These are phyloP conservation scores for Quercus glauca DNA, from an alignment of 306 rosid species.

Conservation along the genomic window DNA sequence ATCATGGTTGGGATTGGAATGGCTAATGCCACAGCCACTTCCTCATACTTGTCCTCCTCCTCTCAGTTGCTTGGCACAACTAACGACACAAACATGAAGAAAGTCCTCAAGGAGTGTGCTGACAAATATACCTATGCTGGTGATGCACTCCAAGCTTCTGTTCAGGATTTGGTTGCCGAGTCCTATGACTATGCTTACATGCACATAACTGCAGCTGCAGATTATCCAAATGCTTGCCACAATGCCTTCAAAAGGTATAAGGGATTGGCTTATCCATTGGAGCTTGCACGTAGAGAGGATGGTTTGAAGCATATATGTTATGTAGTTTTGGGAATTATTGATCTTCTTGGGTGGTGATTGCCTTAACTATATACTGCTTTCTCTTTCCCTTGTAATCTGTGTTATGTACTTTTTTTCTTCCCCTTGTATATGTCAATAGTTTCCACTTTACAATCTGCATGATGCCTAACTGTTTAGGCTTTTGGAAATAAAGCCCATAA, in stretches of 20 bases:
- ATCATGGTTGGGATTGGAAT: conserved; percentile 61
- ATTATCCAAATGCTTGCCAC: conserved; percentile 80
- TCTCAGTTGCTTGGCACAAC: conserved; percentile 40
- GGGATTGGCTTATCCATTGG: conserved; percentile 50
- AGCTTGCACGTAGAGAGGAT: conserved; percentile 66
- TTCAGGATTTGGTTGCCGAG: conserved; percentile 51
- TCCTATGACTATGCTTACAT: conserved; percentile 73
- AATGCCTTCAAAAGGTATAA: conserved; percentile 57
- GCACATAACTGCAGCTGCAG: conserved; percentile 71
- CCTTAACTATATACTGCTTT: neutral
- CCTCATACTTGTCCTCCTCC: conserved; percentile 71
- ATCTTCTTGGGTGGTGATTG: conserved; percentile 49
- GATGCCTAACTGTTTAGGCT: neutral
- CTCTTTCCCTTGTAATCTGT: neutral
- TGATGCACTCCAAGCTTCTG: conserved; percentile 60
- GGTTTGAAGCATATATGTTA: conserved; percentile 74
- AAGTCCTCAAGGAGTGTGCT: conserved; percentile 66
- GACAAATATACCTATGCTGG: conserved; percentile 64
- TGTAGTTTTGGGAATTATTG: conserved; percentile 77
- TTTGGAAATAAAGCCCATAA: neutral
- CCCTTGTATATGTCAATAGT: neutral
- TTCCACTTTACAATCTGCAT: neutral
- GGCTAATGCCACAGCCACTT: conserved; percentile 71
- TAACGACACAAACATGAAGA: conserved; percentile 31
- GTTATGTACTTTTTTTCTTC: neutral